A percentile compares a stretch with the other conserved stretches of the same genome.
These are phyloP conservation scores for Arctostaphylos glauca DNA, from an alignment of 148 eudicot species.

Conservation along the genomic window DNA sequence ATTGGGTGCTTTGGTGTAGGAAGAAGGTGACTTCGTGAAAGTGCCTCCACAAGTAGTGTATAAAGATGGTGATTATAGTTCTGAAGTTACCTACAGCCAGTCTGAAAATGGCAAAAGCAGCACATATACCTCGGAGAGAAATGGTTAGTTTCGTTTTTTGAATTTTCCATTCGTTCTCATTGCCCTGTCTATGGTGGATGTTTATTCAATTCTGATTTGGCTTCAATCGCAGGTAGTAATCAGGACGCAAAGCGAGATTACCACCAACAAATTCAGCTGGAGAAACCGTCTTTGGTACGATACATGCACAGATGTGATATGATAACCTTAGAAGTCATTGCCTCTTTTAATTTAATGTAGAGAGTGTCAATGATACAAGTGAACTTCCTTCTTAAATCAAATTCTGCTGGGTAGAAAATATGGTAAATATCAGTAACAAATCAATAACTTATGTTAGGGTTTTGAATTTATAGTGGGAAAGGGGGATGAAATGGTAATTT, in stretches of 20 bases:
- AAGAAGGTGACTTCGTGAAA: slow-evolving; percentile 44
- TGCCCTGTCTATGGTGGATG: slow-evolving; percentile 14
- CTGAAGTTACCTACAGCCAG: slow-evolving; percentile 31
- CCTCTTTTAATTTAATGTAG: background rate
- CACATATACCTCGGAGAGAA: slow-evolving; percentile 24
- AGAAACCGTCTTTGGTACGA: slow-evolving; percentile 34
- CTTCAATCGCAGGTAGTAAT: slow-evolving; percentile 32
- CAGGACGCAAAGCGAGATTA: slow-evolving; percentile 22
- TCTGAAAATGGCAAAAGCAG: slow-evolving; percentile 26
- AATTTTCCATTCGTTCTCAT: background rate
- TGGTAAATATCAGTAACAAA: no score
- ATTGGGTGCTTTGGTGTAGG: slow-evolving; percentile 39
- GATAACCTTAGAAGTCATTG: background rate
- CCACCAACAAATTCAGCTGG: slow-evolving; percentile 26
- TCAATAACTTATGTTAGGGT: background rate
- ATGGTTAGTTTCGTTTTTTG: slow-evolving; percentile 42
- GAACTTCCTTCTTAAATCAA: background rate
- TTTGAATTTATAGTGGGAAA: background rate
- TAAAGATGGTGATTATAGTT: slow-evolving; percentile 48
- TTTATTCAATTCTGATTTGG: background rate
- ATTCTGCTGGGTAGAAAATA: background rate
- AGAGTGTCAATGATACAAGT: background rate
- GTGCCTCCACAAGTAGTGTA: slow-evolving; percentile 69
- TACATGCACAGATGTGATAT: background rate
- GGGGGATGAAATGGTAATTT: background rate